Base-by-base conservation (phyloP, 2,329 filamentous ascomycete genomes). In the Xenoacremonium recifei region DNA sequence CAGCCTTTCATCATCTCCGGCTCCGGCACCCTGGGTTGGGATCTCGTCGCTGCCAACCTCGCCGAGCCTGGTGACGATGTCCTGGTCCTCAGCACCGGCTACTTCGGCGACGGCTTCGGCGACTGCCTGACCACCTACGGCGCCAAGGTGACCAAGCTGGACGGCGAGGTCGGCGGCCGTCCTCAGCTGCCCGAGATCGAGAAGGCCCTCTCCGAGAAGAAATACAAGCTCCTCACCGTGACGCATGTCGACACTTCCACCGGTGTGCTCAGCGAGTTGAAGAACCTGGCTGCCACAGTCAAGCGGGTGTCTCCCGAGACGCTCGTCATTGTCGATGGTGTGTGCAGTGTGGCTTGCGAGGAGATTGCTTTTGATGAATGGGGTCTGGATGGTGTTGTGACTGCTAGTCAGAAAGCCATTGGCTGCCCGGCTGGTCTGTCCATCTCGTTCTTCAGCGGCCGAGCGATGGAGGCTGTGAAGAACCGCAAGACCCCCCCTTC, bases 231-330 rank as follows among this genome's bases (percentile, higher is more conserved):
- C 49, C 70, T 99, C 59, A 97, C 92, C 31, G 86, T 97, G 51
- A 99, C 93, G 10, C 93, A 99, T 66, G 92, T 96, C 49, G 93
- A 99, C 64, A 99, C 93, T 18, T 96, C 91, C 4, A 99, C 93
- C 27, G 93, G 93, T 54, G 93, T 99, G 19, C 74, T 99, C 37
- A 95, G 87, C 61, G 91, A 97, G 66, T 80, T 97, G 58, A 85
- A 95, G 75, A 75, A 82, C 43, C 73, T 99, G 43, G 82, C 89
- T 23, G 87, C 91, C 61, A 73, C 95, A 37, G 87, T 97, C 38
- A 87, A 87, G 65, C 79, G 79, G 39, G 88, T 96, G 50, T 95
- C 89, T 48, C 93, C 93, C 1, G 84, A 96, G 39, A 99, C 93
- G 1, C 76, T 99, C 41, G 72, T 99, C 47, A 79, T 97, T 38